phyloP scores from a whole-genome alignment of 2,329 filamentous ascomycete species.

The Sphaerulina vaccinii region DNA sequence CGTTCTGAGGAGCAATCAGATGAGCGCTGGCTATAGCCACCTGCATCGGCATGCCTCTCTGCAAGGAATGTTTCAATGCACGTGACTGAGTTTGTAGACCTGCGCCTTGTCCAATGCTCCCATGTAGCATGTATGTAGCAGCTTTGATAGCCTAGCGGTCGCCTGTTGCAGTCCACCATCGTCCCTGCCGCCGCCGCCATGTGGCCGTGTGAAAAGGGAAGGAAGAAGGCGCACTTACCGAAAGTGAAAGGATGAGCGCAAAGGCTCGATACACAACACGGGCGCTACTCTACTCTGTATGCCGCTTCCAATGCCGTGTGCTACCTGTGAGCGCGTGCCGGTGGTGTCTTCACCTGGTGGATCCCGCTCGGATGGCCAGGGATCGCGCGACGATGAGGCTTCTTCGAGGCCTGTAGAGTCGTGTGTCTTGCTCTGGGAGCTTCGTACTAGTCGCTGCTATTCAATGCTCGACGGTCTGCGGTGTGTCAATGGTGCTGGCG shows the following conservation, averaged over 20 bases:
- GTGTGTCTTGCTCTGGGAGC: conserved; percentile 2
- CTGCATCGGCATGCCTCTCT: not conserved
- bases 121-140: not conserved
- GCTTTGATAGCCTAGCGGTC: not conserved
- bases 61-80: not conserved
- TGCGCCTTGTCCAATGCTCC: not conserved
- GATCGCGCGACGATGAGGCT: not conserved
- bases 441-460: not conserved
- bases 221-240: conserved; percentile 27
- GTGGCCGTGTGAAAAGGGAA: not conserved
- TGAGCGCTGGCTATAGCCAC: not conserved
- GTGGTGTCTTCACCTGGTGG: not conserved
- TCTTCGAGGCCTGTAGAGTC: not conserved
- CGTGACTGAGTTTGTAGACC: not conserved
- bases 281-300: conserved; percentile 21
- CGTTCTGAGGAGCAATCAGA: not conserved
- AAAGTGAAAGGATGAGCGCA: conserved; percentile 34
- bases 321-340: not conserved
- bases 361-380: not conserved
- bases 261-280: conserved; percentile 29
- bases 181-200: not conserved
- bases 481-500: not conserved
- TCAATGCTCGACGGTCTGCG: not conserved
- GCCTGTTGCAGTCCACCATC: not conserved
- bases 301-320: conserved; percentile 1